phyloP scores from a whole-genome alignment of 805 yeast species.

The Schizosaccharomyces japonicus region DNA sequence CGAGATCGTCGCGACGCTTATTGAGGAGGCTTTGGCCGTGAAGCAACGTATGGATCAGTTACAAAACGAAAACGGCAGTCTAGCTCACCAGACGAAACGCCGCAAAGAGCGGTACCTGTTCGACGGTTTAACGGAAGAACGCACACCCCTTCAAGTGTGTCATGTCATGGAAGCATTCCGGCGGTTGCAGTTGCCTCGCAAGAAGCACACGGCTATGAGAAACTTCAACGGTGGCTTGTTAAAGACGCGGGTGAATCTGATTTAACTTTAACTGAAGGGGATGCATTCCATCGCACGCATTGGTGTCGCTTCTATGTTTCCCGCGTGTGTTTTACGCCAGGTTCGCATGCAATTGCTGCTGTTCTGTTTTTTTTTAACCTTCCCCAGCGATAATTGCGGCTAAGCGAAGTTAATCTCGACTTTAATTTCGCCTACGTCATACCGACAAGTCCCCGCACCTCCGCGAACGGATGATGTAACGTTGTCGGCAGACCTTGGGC shows the following conservation, averaged over 20 bases:
- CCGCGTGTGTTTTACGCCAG: too few species aligned
- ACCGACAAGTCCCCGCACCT: too few species aligned
- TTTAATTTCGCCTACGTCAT: too few species aligned
- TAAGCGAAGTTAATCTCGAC: too few species aligned
- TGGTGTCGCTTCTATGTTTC: too few species aligned
- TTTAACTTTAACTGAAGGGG: too few species aligned
- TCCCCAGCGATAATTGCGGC: too few species aligned
- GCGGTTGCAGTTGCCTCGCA: slow-evolving; percentile 34
- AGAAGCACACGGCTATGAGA: slow-evolving; percentile 37
- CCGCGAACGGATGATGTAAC: too few species aligned
- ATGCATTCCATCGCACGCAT: too few species aligned
- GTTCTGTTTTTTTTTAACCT: too few species aligned
- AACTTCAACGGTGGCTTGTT: slow-evolving; percentile 51
- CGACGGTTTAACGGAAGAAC: slow-evolving; percentile 72
- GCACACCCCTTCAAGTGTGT: slow-evolving; percentile 49
- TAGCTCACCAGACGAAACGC: slow-evolving; percentile 20
- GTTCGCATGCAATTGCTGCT: too few species aligned
- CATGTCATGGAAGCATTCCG: slow-evolving; percentile 85
- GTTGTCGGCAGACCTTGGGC: too few species aligned
- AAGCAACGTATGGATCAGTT: slow-evolving; percentile 14
- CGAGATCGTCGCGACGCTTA: slow-evolving; percentile 83
- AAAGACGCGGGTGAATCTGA: slow-evolving; percentile 14
- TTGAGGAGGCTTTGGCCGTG: slow-evolving; percentile 71
- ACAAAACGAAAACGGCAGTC: slow-evolving; percentile 33
- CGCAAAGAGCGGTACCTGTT: slow-evolving; percentile 34